A percentile compares a stretch with the other conserved stretches of the same genome.
Conservation (phyloP, 2,329 filamentous ascomycete species). For the Ascochyta pisi region DNA sequence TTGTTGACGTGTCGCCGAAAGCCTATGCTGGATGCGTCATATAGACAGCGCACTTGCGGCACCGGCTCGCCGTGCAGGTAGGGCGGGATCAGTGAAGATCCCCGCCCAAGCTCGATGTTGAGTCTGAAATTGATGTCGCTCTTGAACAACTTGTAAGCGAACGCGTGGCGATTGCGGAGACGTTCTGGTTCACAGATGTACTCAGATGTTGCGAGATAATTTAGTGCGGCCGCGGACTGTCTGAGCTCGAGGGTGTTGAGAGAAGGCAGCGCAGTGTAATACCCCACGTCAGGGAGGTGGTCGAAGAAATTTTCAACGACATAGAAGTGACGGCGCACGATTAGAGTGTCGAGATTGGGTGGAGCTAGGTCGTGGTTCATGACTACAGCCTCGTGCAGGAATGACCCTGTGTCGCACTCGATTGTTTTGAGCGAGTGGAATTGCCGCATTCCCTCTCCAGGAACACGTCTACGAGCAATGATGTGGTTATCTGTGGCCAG, state of each 20-base stretch:
- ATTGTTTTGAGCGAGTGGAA: constrained; percentile 39
- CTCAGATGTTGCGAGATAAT: constrained; percentile 13
- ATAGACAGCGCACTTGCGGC: constrained; percentile 36
- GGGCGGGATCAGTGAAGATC: constrained; percentile 37
- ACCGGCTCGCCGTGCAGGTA: constrained; percentile 39
- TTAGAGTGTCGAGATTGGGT: constrained; percentile 38
- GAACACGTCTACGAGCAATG: constrained; percentile 21
- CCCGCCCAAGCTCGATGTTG: constrained; percentile 34
- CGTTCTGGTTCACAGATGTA: constrained; percentile 36
- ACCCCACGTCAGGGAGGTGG: constrained; percentile 30
- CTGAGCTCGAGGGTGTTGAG: constrained; percentile 38
- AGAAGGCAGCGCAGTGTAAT: constrained; percentile 35
- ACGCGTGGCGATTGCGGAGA: constrained; percentile 36
- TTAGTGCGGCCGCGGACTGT: constrained; percentile 27
- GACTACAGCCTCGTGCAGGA: constrained; percentile 37
- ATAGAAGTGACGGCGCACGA: constrained; percentile 33
- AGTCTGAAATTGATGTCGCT: constrained; percentile 38
- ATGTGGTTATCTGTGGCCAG: constrained; percentile 19
- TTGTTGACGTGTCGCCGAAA: constrained; percentile 31
- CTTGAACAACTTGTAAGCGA: constrained; percentile 35
- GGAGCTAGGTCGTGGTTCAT: constrained; percentile 37
- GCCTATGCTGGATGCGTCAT: constrained; percentile 55
- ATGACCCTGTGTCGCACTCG: constrained; percentile 41
- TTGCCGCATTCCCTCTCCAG: constrained; percentile 40
- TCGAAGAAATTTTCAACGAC: constrained; percentile 38